Percentiles rank a stretch among this genome's conserved stretches.
Conservation (phyloP, 2,329 filamentous ascomycete genomes). For the Juglanconis juglandina region DNA sequence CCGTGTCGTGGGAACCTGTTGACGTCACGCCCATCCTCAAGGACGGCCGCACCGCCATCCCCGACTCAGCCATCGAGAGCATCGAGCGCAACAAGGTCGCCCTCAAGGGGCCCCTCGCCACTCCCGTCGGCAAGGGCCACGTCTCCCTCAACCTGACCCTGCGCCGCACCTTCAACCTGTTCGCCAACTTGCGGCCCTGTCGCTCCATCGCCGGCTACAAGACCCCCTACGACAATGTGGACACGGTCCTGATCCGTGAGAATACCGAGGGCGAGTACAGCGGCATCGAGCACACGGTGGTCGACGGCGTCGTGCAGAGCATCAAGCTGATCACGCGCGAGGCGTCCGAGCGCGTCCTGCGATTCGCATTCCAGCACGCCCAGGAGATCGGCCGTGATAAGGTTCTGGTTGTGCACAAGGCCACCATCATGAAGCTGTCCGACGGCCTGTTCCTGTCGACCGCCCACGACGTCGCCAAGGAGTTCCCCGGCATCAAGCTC, state of each 20-base stretch:
- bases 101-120: slow-evolving; percentile 96
- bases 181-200: slow-evolving; percentile 98
- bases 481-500: slow-evolving; percentile 94
- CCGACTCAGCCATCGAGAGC: slow-evolving; percentile 86
- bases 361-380: slow-evolving; percentile 98
- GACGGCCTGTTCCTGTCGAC: slow-evolving; percentile 96
- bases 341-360: slow-evolving; percentile 90
- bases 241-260: slow-evolving; percentile 97
- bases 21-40: slow-evolving; percentile 92
- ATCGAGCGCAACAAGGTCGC: slow-evolving; percentile 95
- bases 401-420: slow-evolving; percentile 98
- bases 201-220: slow-evolving; percentile 96
- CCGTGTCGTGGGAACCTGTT: slow-evolving; percentile 94
- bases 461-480: slow-evolving; percentile 82
- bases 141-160: slow-evolving; percentile 98
- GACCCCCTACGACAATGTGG: slow-evolving; percentile 95
- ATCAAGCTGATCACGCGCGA: slow-evolving; percentile 99
- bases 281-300: slow-evolving; percentile 24
- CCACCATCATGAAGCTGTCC: slow-evolving; percentile 99
- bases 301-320: slow-evolving; percentile 89
- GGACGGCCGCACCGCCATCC: slow-evolving; percentile 94
- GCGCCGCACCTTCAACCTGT: slow-evolving; percentile 98
- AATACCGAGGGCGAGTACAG: slow-evolving; percentile 43
- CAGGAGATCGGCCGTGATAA: slow-evolving; percentile 90
- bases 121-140: slow-evolving; percentile 96